Conservation (phyloP, 2,329 filamentous ascomycete genomes). For the Teratosphaeriaceae sp. region DNA sequence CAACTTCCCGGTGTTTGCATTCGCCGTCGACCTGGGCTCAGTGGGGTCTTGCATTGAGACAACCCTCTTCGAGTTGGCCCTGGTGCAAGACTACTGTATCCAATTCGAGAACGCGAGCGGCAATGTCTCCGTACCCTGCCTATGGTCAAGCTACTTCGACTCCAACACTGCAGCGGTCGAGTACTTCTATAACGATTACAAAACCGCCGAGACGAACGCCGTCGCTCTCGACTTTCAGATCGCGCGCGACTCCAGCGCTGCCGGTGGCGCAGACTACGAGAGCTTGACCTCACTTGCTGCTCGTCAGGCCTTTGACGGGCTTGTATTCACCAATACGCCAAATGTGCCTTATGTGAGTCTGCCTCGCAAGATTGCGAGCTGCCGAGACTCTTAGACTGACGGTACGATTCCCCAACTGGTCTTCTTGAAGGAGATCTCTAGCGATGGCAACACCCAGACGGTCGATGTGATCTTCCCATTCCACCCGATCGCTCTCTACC, state of each 20-base stretch:
- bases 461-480: constrained; percentile 75
- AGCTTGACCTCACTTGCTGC: constrained; percentile 56
- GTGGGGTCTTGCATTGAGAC: constrained; percentile 32
- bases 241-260: constrained; percentile 62
- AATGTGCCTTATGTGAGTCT: too few species aligned
- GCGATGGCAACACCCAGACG: constrained; percentile 77
- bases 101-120: constrained; percentile 73
- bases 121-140: constrained; percentile 64
- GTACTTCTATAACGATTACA: constrained; percentile 77
- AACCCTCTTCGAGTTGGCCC: constrained; percentile 68
- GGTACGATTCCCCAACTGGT: too few species aligned
- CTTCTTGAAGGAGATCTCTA: constrained; percentile 75
- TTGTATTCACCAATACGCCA: constrained; percentile 57
- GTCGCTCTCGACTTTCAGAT: constrained; percentile 76
- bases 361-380: too few species aligned
- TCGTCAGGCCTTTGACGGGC: constrained; percentile 67
- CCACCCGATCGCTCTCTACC: constrained; percentile 82
- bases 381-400: too few species aligned
- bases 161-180: constrained; percentile 57
- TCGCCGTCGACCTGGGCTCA: constrained; percentile 41
- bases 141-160: constrained; percentile 72
- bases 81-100: constrained; percentile 71
- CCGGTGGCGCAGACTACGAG: constrained; percentile 57
- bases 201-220: constrained; percentile 56
- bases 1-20: constrained; percentile 49